Evolutionary conservation across 371 early-diverging fungal genomes (phyloP).

Genomic region (Aphelidium insulamus): DNA sequence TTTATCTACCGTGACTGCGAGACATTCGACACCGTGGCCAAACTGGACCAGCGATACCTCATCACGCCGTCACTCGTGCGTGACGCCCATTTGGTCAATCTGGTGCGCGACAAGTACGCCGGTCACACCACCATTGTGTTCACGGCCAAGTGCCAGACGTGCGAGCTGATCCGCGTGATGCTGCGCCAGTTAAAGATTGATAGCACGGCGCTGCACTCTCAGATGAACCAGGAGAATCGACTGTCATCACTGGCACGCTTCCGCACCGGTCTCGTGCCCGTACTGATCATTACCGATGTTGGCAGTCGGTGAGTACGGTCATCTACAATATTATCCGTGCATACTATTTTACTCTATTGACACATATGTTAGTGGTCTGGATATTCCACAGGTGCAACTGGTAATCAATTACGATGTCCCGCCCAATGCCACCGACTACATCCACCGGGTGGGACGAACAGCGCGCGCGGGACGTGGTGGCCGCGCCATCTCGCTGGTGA

Average conservation of each 20-base stretch:
- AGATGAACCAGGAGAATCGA: constrained; percentile 80
- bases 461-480: constrained; percentile 85
- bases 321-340: not conserved
- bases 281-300: constrained; percentile 93
- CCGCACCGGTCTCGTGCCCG: constrained; percentile 52
- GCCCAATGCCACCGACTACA: constrained; percentile 90
- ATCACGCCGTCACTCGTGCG: constrained; percentile 85
- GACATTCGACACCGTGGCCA: constrained; percentile 53
- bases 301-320: constrained; percentile 45
- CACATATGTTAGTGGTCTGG: constrained; percentile 56
- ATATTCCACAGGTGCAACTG: constrained; percentile 85
- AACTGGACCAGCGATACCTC: constrained; percentile 70
- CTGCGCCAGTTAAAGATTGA: constrained; percentile 66
- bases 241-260: constrained; percentile 78
- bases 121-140: constrained; percentile 78
- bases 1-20: constrained; percentile 66
- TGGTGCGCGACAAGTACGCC: constrained; percentile 41
- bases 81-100: constrained; percentile 61
- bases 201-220: constrained; percentile 75
- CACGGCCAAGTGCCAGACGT: constrained; percentile 53
- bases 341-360: constrained; percentile 8
- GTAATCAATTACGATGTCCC: constrained; percentile 96
- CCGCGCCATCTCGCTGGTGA: constrained; percentile 68
- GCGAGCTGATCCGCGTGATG: constrained; percentile 59
- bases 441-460: constrained; percentile 97